Conservation (phyloP, 2,329 filamentous ascomycete species). For the Aspergillus sp. region DNA sequence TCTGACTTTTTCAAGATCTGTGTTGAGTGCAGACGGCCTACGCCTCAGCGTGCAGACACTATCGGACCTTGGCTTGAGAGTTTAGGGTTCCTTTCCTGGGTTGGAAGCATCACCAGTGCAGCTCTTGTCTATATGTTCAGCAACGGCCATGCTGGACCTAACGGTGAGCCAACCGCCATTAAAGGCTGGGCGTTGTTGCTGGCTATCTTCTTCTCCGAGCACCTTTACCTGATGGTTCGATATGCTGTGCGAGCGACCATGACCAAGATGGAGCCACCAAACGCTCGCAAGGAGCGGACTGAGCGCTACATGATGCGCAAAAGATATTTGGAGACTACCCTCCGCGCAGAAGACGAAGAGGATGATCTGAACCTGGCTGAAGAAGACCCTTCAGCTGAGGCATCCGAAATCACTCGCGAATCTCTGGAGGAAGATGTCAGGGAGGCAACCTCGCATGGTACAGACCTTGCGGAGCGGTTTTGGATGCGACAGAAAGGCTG, state of each 20-base stretch:
- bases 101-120: constrained; percentile 82
- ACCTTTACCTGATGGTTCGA: constrained; percentile 78
- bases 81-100: constrained; percentile 85
- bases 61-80: constrained; percentile 94
- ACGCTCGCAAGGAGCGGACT: constrained; percentile 75
- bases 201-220: constrained; percentile 79
- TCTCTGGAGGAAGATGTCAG: constrained; percentile 41
- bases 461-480: constrained; percentile 33
- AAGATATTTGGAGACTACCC: constrained; percentile 59
- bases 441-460: constrained; percentile 26
- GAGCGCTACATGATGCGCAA: constrained; percentile 79
- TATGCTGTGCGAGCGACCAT: constrained; percentile 68
- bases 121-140: constrained; percentile 88
- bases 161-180: constrained; percentile 53
- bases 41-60: constrained; percentile 83
- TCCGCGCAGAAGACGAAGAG: constrained; percentile 16
- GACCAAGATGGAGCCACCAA: constrained; percentile 76
- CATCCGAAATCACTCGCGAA: constrained; percentile 28
- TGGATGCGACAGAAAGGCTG: constrained; percentile 43
- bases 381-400: neutral
- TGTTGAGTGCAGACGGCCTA: constrained; percentile 80
- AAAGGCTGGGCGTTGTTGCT: constrained; percentile 76
- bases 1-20: constrained; percentile 96
- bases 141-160: constrained; percentile 51
- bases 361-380: constrained; percentile 11